Evolutionary conservation across 371 early-diverging fungal species (phyloP).

Genomic region (Furculomyces boomerangus): DNA sequence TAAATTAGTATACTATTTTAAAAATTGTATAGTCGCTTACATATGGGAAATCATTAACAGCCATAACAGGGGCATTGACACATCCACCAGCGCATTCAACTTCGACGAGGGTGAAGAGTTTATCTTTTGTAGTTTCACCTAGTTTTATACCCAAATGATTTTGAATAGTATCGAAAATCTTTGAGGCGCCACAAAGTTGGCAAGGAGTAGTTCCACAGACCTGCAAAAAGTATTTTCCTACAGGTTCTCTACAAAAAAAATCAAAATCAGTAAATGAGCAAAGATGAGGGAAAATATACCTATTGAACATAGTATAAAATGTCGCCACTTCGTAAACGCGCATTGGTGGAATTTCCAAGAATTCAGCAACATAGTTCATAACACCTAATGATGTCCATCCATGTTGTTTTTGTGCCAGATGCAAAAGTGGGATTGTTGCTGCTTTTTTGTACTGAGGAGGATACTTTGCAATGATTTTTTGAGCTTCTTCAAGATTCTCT

Average conservation of each 20-base stretch:
- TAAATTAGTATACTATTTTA: neutral
- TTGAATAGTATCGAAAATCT: conserved; percentile 73
- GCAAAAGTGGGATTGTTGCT: conserved; percentile 88
- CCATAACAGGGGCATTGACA: conserved; percentile 93
- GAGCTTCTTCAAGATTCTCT: conserved; percentile 62
- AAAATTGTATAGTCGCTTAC: conserved; percentile 25
- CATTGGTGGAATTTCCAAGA: conserved; percentile 93
- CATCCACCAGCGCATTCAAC: conserved; percentile 99
- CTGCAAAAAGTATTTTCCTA: conserved; percentile 95
- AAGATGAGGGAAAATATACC: conserved; percentile 16
- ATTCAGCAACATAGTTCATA: conserved; percentile 91
- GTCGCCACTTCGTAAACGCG: conserved; percentile 99
- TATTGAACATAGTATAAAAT: conserved; percentile 98
- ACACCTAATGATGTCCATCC: conserved; percentile 84
- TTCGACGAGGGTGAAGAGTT: conserved; percentile 89
- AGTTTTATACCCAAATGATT: conserved; percentile 74
- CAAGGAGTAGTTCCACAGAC: conserved; percentile 97
- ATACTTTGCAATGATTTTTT: conserved; percentile 80
- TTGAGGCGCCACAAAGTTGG: conserved; percentile 81
- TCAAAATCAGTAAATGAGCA: conserved; percentile 13
- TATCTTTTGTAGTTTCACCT: conserved; percentile 88
- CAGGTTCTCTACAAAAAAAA: conserved; percentile 39
- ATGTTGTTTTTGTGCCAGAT: conserved; percentile 88
- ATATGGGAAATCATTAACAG: conserved; percentile 94
- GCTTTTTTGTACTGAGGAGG: conserved; percentile 96